phyloP scores from a whole-genome alignment of 2,329 filamentous ascomycete species.

The Rosellinia necatrix region DNA sequence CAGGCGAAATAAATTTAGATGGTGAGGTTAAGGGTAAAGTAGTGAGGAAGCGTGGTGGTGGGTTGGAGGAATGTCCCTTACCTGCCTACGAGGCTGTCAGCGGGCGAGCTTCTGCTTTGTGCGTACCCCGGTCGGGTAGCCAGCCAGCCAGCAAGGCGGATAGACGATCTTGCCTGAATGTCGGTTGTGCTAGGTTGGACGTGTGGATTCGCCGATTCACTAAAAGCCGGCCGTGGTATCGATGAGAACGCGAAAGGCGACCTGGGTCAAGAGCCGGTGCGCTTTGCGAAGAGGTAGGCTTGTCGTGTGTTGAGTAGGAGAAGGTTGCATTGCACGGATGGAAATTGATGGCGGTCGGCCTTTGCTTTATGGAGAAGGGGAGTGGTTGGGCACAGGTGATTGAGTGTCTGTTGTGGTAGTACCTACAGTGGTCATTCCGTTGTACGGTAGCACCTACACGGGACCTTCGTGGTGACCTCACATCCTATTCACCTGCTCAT shows the following conservation, averaged over 20 bases:
- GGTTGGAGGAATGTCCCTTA: background rate
- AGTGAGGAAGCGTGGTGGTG: background rate
- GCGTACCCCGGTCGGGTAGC: slow-evolving; percentile 15
- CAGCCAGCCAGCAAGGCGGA: background rate
- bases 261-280: background rate
- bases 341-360: slow-evolving; percentile 13
- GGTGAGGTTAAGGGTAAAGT: background rate
- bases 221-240: background rate
- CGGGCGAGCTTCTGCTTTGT: slow-evolving; percentile 3
- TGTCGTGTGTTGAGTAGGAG: background rate
- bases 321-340: slow-evolving; percentile 7
- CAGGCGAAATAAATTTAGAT: no score
- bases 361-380: slow-evolving; percentile 7
- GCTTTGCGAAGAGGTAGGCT: background rate
- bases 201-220: background rate
- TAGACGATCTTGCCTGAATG: background rate
- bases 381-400: slow-evolving; percentile 10
- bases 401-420: no score
- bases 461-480: no score
- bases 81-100: slow-evolving; percentile 23
- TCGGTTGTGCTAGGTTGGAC: background rate
- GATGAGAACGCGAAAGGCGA: background rate
- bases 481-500: no score
- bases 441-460: background rate
- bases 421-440: background rate